Conservation (phyloP, 2,329 filamentous ascomycete genomes). For the Nemania sp. region DNA sequence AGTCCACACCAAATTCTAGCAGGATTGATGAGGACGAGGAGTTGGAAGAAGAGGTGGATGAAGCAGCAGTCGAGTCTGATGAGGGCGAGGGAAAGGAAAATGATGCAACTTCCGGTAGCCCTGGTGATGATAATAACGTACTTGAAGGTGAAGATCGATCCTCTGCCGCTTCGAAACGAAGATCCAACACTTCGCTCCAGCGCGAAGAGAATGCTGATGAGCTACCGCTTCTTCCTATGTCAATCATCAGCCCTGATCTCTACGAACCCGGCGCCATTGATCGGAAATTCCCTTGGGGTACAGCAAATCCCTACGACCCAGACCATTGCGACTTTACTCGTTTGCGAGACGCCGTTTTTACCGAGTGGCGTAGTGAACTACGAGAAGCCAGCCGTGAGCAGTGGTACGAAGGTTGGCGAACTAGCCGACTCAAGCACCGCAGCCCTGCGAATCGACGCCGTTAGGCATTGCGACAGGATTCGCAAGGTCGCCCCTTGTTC, state of each 20-base stretch:
- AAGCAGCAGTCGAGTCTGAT: conserved; percentile 43
- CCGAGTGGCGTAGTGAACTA: conserved; percentile 91
- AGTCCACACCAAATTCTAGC: conserved; percentile 62
- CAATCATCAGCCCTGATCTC: conserved; percentile 91
- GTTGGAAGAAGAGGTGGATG: conserved; percentile 47
- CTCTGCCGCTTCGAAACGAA: conserved; percentile 58
- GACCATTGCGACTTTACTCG: conserved; percentile 94
- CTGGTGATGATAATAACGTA: conserved; percentile 44
- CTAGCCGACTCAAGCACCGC: conserved; percentile 70
- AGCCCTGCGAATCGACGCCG: conserved; percentile 55
- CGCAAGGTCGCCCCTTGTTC: conserved; percentile 35
- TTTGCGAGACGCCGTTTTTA: conserved; percentile 91
- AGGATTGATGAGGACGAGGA: conserved; percentile 70
- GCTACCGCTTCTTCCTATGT: conserved; percentile 83
- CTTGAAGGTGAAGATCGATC: conserved; percentile 55
- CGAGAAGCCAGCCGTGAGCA: conserved; percentile 90
- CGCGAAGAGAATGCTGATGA: conserved; percentile 63
- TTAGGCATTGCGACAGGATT: conserved; percentile 47
- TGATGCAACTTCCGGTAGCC: conserved; percentile 4
- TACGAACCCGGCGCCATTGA: conserved; percentile 86
- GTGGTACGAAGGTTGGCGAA: conserved; percentile 98
- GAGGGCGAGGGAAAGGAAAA: conserved; percentile 47
- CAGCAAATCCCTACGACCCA: conserved; percentile 91
- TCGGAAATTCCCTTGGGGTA: conserved; percentile 94
- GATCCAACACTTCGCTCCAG: conserved; percentile 60